Evolutionary conservation across 768 basidiomycete species (phyloP), one percentile per base, ranked within the genome.

Genomic region (Naganishia friedmannii): DNA sequence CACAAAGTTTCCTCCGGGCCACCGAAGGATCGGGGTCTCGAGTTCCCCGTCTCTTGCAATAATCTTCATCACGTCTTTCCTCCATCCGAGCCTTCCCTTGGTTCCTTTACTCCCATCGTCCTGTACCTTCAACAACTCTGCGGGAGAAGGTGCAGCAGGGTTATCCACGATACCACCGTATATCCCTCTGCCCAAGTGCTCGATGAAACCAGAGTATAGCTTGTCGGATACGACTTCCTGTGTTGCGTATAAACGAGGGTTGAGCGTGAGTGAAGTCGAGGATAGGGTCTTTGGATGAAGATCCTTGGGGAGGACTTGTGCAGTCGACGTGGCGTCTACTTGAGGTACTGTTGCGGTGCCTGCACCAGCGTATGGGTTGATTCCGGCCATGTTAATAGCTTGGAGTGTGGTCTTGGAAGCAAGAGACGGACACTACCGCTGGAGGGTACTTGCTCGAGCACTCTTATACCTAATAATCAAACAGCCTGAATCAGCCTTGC

Each of bases 1-100:
- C 15, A 85, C 85, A 71, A 85, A 86, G 73, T 86, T 86, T 83
- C 86, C 86, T 48, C 86, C 86, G 1, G 86, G 86, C 81, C 86
- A 86, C 53, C 86, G 73, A 19, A 86, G 81, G 66, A 86, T 75
- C 0, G 86, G 85, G 12, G 86, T 77, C 23, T 84, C 82, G 63
- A 87, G 77, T 34, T 81, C 80, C 68, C 80, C 85, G 26, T 79
- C 83, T 65, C 73, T 75, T 3, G 54, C 74, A 37, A 86, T 72
- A 12, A 81, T 81, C 12, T 84, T 79, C 71, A 85, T 78, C 12
- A 86, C 85, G 73, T 87, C 86, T 55, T 80, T 82, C n/a, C 86
- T 78, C 75, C 83, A 86, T 2, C 86, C 86, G 19, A 83, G 82
- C 29, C 82, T 76, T 83, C 84, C 51, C 79, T 77, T 67, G 82